Evolutionary conservation across 768 basidiomycete genomes (phyloP).

Genomic region (Phylloporus sp.): DNA sequence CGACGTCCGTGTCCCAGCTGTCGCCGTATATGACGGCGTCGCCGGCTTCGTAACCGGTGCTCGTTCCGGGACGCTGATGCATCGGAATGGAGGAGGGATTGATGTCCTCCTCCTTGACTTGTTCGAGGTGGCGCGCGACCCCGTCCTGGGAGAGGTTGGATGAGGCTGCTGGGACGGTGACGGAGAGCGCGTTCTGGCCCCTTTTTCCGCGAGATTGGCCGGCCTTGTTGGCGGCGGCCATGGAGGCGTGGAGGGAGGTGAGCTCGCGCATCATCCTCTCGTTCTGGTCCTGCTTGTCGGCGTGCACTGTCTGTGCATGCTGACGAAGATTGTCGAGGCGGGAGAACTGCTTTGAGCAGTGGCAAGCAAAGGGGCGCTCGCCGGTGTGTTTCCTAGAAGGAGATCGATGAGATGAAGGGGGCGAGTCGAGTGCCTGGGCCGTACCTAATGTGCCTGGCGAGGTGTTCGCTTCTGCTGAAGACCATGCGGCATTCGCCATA

Average conservation of each 20-base stretch:
- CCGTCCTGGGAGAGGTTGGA: conserved; percentile 15
- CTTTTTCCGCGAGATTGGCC: conserved; percentile 37
- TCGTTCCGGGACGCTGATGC: conserved; percentile 63
- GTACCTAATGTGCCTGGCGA: conserved; percentile 92
- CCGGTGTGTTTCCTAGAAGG: conserved; percentile 89
- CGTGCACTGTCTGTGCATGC: conserved; percentile 94
- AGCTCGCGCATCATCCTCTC: conserved; percentile 90
- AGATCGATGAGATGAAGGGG: conserved; percentile 23
- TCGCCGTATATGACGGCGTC: conserved; percentile 28
- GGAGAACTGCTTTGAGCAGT: conserved; percentile 93
- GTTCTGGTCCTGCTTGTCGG: conserved; percentile 88
- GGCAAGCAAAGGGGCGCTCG: conserved; percentile 93
- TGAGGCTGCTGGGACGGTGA: background rate
- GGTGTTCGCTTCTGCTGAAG: conserved; percentile 91
- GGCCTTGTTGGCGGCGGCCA: conserved; percentile 53
- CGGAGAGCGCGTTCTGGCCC: conserved; percentile 21
- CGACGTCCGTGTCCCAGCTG: conserved; percentile 37
- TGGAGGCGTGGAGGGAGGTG: conserved; percentile 74
- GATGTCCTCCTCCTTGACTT: conserved; percentile 42
- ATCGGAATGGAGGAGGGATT: conserved; percentile 24
- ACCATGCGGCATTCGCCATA: conserved; percentile 97
- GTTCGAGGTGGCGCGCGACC: conserved; percentile 19
- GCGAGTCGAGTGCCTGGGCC: conserved; percentile 30
- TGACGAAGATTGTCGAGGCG: conserved; percentile 96
- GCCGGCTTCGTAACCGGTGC: conserved; percentile 64